Base-by-base conservation (phyloP, 1,284 basidiomycete species). In the Termitomyces sp. region DNA sequence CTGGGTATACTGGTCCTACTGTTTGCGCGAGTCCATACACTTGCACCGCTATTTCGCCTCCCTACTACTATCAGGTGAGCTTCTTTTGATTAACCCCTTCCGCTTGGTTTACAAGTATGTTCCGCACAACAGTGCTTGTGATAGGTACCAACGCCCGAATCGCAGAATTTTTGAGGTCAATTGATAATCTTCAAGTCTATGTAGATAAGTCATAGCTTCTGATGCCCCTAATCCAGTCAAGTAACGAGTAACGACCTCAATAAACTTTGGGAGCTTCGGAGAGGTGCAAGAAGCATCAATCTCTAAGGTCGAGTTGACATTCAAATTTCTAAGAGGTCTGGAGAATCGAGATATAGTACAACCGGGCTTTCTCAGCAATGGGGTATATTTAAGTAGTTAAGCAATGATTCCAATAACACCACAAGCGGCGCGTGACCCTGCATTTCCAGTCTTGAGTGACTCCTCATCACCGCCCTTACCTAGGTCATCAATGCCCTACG, bases 381-480 rank as follows among this genome's bases (percentile, higher is more conserved):
- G 5, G 5, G 21, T 24, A 24, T 24, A 24, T 5, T 24, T 24
- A 24, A 7, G 40, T 47, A 28, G 38, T 49, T 24, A 57, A 31
- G 51, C 54, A 57, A 71, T 46, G 67, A 82, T 44, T 14, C 83
- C 85, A 61, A 91, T 86, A 51, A 90, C 80, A 62, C 88, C 88
- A 63, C 47, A 43, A 40, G 34, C 86, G 34, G 80, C 78, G 54
- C 85, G 74, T 45, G 74, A 80, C 46, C 86, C 86, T 19, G 86
- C 84, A 63, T 88, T 86, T 34, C 86, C 86, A 21, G 84, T 88
- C 68, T 80, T 87, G 57, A 80, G 70, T 33, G 82, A 84, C 57
- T 87, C 86, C 34, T 79, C 72, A 63, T 84, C 75, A 38, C 71
- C 75, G n/a, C 84, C 84, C 64, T 70, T 74, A 26, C 86, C 86